phyloP scores from a whole-genome alignment of 208 protist genomes.

The Willaertia magna region DNA sequence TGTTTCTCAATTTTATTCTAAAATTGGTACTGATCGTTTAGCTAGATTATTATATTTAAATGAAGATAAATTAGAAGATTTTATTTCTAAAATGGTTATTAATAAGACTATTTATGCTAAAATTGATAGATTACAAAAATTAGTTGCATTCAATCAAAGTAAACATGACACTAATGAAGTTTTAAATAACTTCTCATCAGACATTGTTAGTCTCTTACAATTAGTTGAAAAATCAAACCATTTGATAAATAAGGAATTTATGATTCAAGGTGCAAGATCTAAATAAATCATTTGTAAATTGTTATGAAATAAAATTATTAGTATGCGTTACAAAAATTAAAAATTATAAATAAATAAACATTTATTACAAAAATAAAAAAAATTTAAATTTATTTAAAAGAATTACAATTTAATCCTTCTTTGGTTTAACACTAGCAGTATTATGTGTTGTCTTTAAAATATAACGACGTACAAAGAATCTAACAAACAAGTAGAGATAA shows the following conservation, averaged over 20 bases:
- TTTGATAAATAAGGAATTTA: background rate
- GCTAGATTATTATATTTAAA: conserved; percentile 69
- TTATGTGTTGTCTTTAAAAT: no score
- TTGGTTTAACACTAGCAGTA: no score
- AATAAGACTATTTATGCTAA: conserved; percentile 72
- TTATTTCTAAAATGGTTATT: conserved; percentile 73
- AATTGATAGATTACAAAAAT: conserved; percentile 75
- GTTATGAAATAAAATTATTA: background rate
- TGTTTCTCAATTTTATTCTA: conserved; percentile 78
- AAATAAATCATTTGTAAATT: background rate
- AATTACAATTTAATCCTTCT: no score
- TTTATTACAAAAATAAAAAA: background rate
- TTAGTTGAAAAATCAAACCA: conserved; percentile 1
- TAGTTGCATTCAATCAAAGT: conserved; percentile 68
- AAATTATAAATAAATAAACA: background rate
- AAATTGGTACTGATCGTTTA: conserved; percentile 69
- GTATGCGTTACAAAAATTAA: background rate
- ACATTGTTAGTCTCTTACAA: background rate
- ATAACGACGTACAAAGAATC: background rate
- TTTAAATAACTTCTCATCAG: conserved; percentile 52
- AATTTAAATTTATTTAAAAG: no score
- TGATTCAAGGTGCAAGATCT: background rate
- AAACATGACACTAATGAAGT: conserved; percentile 63
- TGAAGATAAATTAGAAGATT: conserved; percentile 64
- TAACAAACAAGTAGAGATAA: background rate